phyloP scores from a whole-genome alignment of 1,284 basidiomycete genomes.

The Ustilago sp. region DNA sequence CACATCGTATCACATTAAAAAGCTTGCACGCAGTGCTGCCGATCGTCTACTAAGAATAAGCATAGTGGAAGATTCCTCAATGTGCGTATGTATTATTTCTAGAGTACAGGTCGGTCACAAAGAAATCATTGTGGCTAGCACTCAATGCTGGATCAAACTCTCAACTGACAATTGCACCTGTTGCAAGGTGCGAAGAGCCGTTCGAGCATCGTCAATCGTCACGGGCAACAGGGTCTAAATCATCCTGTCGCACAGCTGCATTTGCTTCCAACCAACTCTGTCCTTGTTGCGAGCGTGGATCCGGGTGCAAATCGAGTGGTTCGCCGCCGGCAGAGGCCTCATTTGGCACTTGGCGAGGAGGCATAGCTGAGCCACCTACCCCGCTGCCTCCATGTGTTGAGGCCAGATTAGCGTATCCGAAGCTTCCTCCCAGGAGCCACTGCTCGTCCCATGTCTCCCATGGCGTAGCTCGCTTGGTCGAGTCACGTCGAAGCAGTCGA shows the following conservation, averaged over 20 bases:
- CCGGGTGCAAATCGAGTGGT: slow-evolving; percentile 47
- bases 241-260: slow-evolving; percentile 43
- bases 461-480: slow-evolving; percentile 55
- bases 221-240: slow-evolving; percentile 38
- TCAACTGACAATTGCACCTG: neutral
- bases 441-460: slow-evolving; percentile 66
- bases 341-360: slow-evolving; percentile 35
- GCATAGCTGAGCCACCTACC: neutral
- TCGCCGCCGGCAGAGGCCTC: slow-evolving; percentile 52
- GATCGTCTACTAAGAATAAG: neutral
- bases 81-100: neutral
- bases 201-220: slow-evolving; percentile 32
- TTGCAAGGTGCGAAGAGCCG: neutral
- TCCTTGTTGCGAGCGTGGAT: slow-evolving; percentile 54
- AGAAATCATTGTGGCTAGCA: neutral
- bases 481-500: slow-evolving; percentile 62
- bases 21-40: no score
- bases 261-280: slow-evolving; percentile 54
- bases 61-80: neutral
- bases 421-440: slow-evolving; percentile 65
- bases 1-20: no score
- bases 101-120: neutral
- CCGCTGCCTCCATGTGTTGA: slow-evolving; percentile 1
- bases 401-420: slow-evolving; percentile 24
- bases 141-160: neutral